Evolutionary conservation across 768 basidiomycete species (phyloP).

Genomic region (Boletus vinaceobasis): DNA sequence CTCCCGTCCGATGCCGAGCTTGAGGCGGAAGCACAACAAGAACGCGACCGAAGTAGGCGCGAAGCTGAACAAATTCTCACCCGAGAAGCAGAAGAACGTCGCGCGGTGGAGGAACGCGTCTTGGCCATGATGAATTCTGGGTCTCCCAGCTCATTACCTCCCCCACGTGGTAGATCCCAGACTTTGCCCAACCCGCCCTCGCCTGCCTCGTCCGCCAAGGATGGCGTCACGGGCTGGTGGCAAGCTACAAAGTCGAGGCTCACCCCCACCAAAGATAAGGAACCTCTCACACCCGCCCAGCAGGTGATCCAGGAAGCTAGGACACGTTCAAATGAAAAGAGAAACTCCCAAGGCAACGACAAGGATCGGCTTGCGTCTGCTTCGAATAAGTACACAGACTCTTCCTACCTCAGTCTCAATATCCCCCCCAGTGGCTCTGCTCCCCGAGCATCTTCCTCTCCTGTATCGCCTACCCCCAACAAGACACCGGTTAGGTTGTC

Average conservation of each 20-base stretch:
- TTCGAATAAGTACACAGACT: slow-evolving; percentile 53
- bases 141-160: slow-evolving; percentile 43
- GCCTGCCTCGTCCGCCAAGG: slow-evolving; percentile 63
- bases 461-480: slow-evolving; percentile 62
- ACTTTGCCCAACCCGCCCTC: slow-evolving; percentile 57
- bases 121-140: slow-evolving; percentile 62
- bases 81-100: slow-evolving; percentile 66
- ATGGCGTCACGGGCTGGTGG: slow-evolving; percentile 64
- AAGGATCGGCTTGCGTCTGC: slow-evolving; percentile 57
- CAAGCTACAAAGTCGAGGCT: slow-evolving; percentile 67
- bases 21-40: slow-evolving; percentile 75
- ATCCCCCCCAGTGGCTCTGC: slow-evolving; percentile 46
- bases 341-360: slow-evolving; percentile 38
- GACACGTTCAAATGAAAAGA: slow-evolving; percentile 55
- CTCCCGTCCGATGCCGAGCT: slow-evolving; percentile 73
- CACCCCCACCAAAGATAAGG: slow-evolving; percentile 74
- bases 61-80: slow-evolving; percentile 79
- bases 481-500: slow-evolving; percentile 29
- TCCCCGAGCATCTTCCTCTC: slow-evolving; percentile 46
- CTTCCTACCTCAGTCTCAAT: slow-evolving; percentile 55
- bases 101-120: slow-evolving; percentile 68
- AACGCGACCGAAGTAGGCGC: slow-evolving; percentile 69
- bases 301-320: slow-evolving; percentile 77
- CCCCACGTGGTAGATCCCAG: slow-evolving; percentile 60
- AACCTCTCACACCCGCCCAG: slow-evolving; percentile 78